Base-by-base conservation (phyloP, 2,329 filamentous ascomycete genomes). In the Dothidotthia symphoricarpi region DNA sequence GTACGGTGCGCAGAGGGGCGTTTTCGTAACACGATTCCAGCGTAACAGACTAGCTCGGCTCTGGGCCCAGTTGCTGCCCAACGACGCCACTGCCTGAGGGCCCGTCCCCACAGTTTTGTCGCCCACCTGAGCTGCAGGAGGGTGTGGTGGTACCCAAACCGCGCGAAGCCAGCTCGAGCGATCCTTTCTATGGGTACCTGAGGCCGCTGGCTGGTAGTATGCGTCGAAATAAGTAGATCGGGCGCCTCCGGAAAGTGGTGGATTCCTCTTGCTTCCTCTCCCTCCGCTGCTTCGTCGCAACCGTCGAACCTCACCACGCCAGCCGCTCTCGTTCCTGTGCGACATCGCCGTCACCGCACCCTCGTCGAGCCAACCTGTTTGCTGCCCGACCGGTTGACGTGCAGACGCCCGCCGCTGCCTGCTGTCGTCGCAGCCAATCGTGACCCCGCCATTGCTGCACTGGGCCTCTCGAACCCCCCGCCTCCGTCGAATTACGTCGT, bases 351-450 rank as follows among this genome's bases (percentile, higher is more conserved):
- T 34, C 30, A 32, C 41, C 26, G 41, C 45, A 25, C 37, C 31
- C 28, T 45, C 40, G 44, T 41, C 43, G 47, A 41, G 45, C 41
- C n/a, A n/a, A 39, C 44, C 42, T 31, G 45, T 47, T 52, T 59
- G 56, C 54, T 57, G 54, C 58, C 57, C 59, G 53, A 57, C 58
- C 45, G 51, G 40, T 54, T 60, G 56, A 62, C 57, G 55, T 61
- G 59, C 59, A 61, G 55, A 45, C 43, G 43, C 45, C 43, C 47
- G 43, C 48, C 38, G 51, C 43, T 36, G 45, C 43, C 51, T 46
- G 45, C 49, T 45, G 28, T 33, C 36, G 28, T 37, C 39, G 31
- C 39, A 45, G 39, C 55, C 57, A 59, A 58, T 59, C 48, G 44
- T 41, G 41, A 50, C 49, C 53, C 53, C 56, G 45, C 51, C 31